phyloP scores from a whole-genome alignment of 176 grass and related monocot species.

The Raddia guianensis region DNA sequence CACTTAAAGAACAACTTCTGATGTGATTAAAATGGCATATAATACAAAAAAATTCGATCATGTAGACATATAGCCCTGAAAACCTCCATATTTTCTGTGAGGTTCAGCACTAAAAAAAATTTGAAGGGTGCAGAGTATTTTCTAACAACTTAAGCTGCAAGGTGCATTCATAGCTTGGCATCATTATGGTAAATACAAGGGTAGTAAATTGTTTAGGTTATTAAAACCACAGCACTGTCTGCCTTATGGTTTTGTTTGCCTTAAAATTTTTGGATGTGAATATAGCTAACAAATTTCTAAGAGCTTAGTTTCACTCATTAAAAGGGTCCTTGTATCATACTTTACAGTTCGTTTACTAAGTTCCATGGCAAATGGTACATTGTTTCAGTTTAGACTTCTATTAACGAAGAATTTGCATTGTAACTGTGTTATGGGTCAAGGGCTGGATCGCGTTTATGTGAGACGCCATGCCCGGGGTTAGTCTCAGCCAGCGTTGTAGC shows the following conservation, averaged over 20 bases:
- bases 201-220: background rate
- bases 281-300: constrained; percentile 9
- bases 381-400: background rate
- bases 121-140: background rate
- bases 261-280: constrained; percentile 14
- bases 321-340: constrained; percentile 2
- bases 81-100: background rate
- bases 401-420: background rate
- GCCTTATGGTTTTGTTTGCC: background rate
- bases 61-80: constrained; percentile 9
- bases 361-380: background rate
- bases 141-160: background rate
- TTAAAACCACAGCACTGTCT: background rate
- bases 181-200: constrained; percentile 19
- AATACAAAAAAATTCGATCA: background rate
- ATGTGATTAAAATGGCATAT: constrained; percentile 23
- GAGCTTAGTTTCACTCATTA: background rate
- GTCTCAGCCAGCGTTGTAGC: too few relatives aligned
- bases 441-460: too few relatives aligned
- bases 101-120: background rate
- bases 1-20: background rate
- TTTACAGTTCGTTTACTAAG: constrained; percentile 1
- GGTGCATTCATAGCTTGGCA: constrained; percentile 1
- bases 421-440: too few relatives aligned
- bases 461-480: too few relatives aligned